Base-by-base conservation (phyloP, 2,329 filamentous ascomycete genomes). In the Stachybotrys elegans region DNA sequence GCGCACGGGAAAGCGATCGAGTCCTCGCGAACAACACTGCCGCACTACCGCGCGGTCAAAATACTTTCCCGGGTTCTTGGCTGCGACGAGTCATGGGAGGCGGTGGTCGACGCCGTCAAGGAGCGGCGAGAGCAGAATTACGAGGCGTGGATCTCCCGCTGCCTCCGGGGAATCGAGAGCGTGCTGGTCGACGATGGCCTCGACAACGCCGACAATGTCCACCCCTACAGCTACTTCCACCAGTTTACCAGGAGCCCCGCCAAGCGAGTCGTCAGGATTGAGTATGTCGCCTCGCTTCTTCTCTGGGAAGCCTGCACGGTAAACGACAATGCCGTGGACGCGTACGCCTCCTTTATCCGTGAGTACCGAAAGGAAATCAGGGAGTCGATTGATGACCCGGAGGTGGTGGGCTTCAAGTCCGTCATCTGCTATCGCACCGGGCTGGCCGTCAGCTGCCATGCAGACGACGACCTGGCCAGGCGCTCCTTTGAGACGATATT, bases 371-470 rank as follows among this genome's bases (percentile, higher is more conserved):
- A 59, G 2, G 58, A 63, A 12, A 81, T 93, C 27, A 57, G 66
- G 11, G 62, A 71, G 2, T 75, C 79, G 3, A 71, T 90, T 21
- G 67, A 71, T 1, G 83, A 93, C 35, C 67, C 77, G 0, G 75
- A 83, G 16, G 82, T 94, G 2, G 86, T 80, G 2, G 88, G 78
- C 3, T 94, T 94, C 74, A 93, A 94, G 62, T 87, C 83, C 1
- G 81, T 91, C 40, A 79, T 94, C 44, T 92, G 88, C 65, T 93
- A 93, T 60, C 77, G 88, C 13, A 87, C 83, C 0, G 88, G 88
- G 0, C 70, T 91, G 6, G 76, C 78, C 31, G 70, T 92, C 14
- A 66, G n/a, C n/a, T n/a, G n/a, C n/a, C n/a, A n/a, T n/a, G 58
- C 72, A 7, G 66, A 74, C 43, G 60, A 71, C 1, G 67, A 70